Evolutionary conservation across 2,329 filamentous ascomycete species (phyloP).

Genomic region (Lomentospora prolificans): DNA sequence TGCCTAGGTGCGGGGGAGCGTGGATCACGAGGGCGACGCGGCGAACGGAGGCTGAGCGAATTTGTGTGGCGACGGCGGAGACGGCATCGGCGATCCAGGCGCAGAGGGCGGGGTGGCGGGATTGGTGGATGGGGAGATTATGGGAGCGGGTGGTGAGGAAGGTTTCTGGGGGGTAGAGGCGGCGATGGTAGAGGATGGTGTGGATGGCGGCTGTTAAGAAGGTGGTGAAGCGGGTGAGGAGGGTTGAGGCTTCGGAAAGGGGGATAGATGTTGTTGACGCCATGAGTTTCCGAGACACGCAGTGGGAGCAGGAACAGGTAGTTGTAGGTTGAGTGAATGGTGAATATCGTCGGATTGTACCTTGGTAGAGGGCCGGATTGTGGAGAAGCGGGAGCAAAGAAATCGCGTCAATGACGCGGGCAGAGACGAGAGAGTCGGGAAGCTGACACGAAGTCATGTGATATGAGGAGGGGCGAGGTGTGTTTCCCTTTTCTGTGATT

Average conservation of each 20-base stretch:
- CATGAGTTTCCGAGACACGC: no score
- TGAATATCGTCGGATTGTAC: no score
- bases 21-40: constrained; percentile 41
- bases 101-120: constrained; percentile 76
- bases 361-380: background rate
- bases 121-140: constrained; percentile 77
- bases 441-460: constrained; percentile 11
- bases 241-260: constrained; percentile 35
- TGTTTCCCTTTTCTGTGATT: background rate
- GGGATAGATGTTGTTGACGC: constrained; percentile 19
- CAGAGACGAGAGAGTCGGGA: background rate
- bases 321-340: no score
- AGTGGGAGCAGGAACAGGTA: no score
- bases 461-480: background rate
- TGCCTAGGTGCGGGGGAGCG: constrained; percentile 14
- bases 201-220: constrained; percentile 80
- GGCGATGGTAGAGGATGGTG: constrained; percentile 74
- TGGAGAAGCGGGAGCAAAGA: background rate
- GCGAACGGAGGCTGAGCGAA: constrained; percentile 45
- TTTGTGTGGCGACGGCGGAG: constrained; percentile 58
- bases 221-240: constrained; percentile 61
- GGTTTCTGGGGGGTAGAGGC: constrained; percentile 65
- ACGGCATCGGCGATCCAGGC: constrained; percentile 78
- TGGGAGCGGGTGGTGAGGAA: constrained; percentile 75
- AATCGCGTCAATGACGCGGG: background rate